Conservation (phyloP, 2,329 filamentous ascomycete genomes). For the Metarhizium robertsii region DNA sequence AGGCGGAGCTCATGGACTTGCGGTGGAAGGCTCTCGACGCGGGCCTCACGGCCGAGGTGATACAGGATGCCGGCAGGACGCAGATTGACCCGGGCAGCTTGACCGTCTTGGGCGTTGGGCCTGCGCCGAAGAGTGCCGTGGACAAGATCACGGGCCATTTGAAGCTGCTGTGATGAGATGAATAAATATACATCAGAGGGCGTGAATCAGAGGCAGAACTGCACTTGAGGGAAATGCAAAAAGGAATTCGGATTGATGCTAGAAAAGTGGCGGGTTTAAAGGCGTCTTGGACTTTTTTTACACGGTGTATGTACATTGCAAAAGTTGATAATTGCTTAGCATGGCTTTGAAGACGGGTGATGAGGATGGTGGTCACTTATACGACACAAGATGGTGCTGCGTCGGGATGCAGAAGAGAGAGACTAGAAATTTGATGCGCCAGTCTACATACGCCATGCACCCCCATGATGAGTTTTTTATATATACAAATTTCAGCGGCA, state of each 20-base stretch:
- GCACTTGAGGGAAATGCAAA: not conserved
- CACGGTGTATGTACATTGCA: not conserved
- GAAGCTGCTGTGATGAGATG: constrained; percentile 58
- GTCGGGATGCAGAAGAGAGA: not conserved
- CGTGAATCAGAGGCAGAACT: too few species aligned
- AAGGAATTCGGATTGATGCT: not conserved
- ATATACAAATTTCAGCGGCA: constrained; percentile 4
- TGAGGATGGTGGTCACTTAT: too few species aligned
- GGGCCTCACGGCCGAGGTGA: constrained; percentile 79
- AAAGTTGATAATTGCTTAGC: too few species aligned
- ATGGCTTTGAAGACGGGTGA: not conserved
- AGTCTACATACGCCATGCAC: not conserved
- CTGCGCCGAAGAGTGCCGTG: constrained; percentile 76
- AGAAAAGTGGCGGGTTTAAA: not conserved
- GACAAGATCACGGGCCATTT: constrained; percentile 77
- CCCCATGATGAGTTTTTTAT: constrained; percentile 12
- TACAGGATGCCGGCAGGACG: constrained; percentile 91
- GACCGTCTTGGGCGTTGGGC: constrained; percentile 79
- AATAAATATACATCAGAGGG: not conserved
- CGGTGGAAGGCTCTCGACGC: constrained; percentile 74
- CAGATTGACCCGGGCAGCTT: constrained; percentile 91
- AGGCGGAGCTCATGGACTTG: constrained; percentile 68
- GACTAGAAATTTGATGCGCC: not conserved
- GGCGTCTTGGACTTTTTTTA: not conserved
- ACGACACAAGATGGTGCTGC: too few species aligned